Conservation (phyloP, 225 moss, liverwort and hornwort genomes). For the Anthoceros angustus region DNA sequence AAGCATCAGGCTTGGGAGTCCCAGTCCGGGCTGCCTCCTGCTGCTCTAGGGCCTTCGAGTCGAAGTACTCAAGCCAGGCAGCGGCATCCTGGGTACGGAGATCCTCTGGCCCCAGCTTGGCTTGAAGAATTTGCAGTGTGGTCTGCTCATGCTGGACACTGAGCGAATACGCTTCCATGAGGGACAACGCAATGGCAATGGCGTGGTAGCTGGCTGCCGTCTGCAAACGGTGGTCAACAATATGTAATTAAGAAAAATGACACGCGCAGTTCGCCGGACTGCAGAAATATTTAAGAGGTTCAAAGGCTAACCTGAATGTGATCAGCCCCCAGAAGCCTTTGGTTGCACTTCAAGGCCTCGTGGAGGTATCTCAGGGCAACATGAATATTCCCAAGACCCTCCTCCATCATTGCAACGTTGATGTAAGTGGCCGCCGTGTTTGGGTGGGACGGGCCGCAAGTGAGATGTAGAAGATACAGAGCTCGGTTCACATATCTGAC, state of each 20-base stretch:
- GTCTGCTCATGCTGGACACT: conserved; percentile 63
- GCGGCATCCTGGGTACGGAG: conserved; percentile 55
- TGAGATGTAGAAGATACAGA: conserved; percentile 42
- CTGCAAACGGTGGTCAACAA: conserved; percentile 9
- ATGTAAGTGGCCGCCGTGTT: conserved; percentile 57
- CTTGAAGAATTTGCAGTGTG: conserved; percentile 46
- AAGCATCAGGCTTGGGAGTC: conserved; percentile 58
- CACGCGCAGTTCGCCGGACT: background rate
- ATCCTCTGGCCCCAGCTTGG: conserved; percentile 54
- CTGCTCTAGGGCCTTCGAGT: conserved; percentile 56
- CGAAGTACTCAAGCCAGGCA: conserved; percentile 56
- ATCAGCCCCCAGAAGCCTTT: conserved; percentile 51
- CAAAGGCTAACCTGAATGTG: conserved; percentile 40
- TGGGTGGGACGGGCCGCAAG: conserved; percentile 52
- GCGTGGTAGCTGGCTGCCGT: conserved; percentile 61
- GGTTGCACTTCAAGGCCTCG: conserved; percentile 50
- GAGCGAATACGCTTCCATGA: conserved; percentile 59
- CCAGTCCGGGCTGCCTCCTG: conserved; percentile 58
- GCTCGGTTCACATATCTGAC: conserved; percentile 48
- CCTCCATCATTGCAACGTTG: conserved; percentile 65
- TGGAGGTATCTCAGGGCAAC: conserved; percentile 50
- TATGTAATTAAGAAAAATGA: background rate
- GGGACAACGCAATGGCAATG: conserved; percentile 46
- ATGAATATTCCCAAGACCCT: conserved; percentile 52
- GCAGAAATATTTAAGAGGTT: background rate